A percentile compares a stretch with the other conserved stretches of the same genome.
These are phyloP conservation scores for Hippophae tibetana DNA, from an alignment of 306 rosid genomes.

Conservation along the genomic window DNA sequence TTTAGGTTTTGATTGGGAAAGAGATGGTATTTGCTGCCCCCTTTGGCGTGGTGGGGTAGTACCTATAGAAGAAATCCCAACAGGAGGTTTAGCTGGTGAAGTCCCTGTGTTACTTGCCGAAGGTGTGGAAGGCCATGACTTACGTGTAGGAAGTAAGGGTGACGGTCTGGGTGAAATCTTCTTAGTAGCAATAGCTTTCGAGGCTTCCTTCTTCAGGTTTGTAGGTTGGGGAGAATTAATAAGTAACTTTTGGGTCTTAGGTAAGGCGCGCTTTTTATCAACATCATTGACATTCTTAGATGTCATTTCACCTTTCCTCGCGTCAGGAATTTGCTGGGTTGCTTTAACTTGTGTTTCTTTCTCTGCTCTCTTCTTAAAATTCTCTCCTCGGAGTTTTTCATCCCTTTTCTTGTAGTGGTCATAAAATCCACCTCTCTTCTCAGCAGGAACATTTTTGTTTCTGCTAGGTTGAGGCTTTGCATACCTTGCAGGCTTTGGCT, in stretches of 20 bases:
- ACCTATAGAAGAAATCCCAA: slow-evolving; percentile 40
- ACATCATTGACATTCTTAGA: slow-evolving; percentile 37
- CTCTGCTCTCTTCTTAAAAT: slow-evolving; percentile 45
- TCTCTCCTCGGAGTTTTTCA: slow-evolving; percentile 62
- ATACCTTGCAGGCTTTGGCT: slow-evolving; percentile 45
- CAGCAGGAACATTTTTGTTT: slow-evolving; percentile 42
- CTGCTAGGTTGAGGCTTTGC: slow-evolving; percentile 55
- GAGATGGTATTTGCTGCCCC: slow-evolving; percentile 34
- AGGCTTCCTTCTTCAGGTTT: slow-evolving; percentile 45
- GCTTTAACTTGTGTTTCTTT: slow-evolving; percentile 57
- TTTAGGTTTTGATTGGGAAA: slow-evolving; percentile 38
- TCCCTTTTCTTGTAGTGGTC: slow-evolving; percentile 79
- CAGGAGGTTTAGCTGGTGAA: slow-evolving; percentile 50
- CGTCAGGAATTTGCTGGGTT: slow-evolving; percentile 56
- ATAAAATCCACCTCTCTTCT: slow-evolving; percentile 69
- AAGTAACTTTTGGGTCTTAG: slow-evolving; percentile 44
- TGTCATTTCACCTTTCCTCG: slow-evolving; percentile 63
- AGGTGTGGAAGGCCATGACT: slow-evolving; percentile 84
- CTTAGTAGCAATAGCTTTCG: slow-evolving; percentile 40
- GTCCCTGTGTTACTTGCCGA: slow-evolving; percentile 46
- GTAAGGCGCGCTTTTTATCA: slow-evolving; percentile 32
- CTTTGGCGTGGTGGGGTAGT: slow-evolving; percentile 54
- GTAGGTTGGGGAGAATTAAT: slow-evolving; percentile 41
- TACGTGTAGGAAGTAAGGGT: slow-evolving; percentile 64
- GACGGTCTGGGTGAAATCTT: slow-evolving; percentile 46